Evolutionary conservation across 2,329 filamentous ascomycete species (phyloP), one percentile per base, ranked within the genome.

Genomic region (Aureobasidium sp.): DNA sequence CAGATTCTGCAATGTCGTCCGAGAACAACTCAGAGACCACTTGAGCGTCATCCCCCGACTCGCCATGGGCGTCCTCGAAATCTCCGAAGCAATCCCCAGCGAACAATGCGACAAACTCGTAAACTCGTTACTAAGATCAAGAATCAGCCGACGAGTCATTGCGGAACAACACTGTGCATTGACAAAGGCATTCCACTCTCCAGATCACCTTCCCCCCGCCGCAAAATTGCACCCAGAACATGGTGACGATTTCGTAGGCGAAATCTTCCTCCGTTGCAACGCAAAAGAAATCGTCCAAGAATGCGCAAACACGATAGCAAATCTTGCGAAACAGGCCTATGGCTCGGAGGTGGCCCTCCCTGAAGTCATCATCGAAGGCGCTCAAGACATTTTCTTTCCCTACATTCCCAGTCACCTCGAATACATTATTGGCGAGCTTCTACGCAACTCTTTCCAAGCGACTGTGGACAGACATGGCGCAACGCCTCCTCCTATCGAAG

Each of bases 161-260:
- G 94, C 94, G 37, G 94, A 99, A 75, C 94, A 99, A 70, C 94
- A 99, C 71, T 85, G 99, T 40, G 91, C 94, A 11, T 82, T 99
- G 19, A 96, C 92, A 5, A 92, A 97, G 68, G 97, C 92, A 1
- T 97, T 92, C 78, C 88, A 94, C 73, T 89, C 90, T 0, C 88
- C 90, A 2, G 92, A 90, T 85, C 92, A 96, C 78, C 93, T 91
- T 62, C 89, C 91, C 0, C 85, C 91, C 64, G 86, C 89, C 3
- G 88, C 87, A 62, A 73, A 75, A 66, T 82, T 87, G 42, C 81
- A 50, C 39, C 49, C 84, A 40, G 76, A 78, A 12, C 81, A 85
- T 58, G 82, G 84, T 63, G 78, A 89, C 53, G 93, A 97, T 65
- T 96, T 95, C 70, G 91, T 99, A 17, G 94, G 94, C 64, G 91